Evolutionary conservation across 306 rosid genomes (phyloP).

Genomic region (Cucurbita moschata): DNA sequence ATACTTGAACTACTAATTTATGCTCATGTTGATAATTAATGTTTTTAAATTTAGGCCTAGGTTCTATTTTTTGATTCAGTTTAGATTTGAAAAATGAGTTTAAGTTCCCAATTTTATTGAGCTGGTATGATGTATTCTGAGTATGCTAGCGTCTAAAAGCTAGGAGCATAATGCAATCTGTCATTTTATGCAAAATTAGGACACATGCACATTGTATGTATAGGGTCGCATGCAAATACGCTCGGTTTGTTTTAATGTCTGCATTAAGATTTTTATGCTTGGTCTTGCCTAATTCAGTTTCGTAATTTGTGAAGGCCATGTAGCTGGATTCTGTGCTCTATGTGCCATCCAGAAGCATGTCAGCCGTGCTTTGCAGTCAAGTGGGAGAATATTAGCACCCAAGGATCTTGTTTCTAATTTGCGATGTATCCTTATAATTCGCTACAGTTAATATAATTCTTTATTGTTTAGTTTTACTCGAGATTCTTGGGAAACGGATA

Average conservation of each 20-base stretch:
- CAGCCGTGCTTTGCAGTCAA: conserved; percentile 71
- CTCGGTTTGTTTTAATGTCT: neutral
- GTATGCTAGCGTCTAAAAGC: neutral
- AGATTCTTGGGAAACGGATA: neutral
- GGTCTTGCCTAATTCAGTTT: neutral
- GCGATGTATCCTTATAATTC: conserved; percentile 59
- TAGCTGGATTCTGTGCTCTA: conserved; percentile 92
- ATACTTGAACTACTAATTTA: neutral
- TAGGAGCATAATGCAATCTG: neutral
- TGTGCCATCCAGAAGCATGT: conserved; percentile 97
- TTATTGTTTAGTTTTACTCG: neutral
- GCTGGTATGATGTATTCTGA: neutral
- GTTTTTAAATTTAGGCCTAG: neutral
- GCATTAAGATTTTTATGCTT: neutral
- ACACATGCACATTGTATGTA: neutral
- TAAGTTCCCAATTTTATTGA: neutral
- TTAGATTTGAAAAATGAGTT: neutral
- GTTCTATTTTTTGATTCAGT: neutral
- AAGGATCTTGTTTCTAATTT: conserved; percentile 64
- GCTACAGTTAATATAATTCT: neutral
- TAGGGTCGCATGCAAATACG: neutral
- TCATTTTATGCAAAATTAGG: neutral
- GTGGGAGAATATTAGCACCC: conserved; percentile 71
- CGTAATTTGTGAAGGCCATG: conserved; percentile 38
- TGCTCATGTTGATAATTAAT: neutral